Conservation (phyloP, 1,284 basidiomycete species). For the Malassezia equina region DNA sequence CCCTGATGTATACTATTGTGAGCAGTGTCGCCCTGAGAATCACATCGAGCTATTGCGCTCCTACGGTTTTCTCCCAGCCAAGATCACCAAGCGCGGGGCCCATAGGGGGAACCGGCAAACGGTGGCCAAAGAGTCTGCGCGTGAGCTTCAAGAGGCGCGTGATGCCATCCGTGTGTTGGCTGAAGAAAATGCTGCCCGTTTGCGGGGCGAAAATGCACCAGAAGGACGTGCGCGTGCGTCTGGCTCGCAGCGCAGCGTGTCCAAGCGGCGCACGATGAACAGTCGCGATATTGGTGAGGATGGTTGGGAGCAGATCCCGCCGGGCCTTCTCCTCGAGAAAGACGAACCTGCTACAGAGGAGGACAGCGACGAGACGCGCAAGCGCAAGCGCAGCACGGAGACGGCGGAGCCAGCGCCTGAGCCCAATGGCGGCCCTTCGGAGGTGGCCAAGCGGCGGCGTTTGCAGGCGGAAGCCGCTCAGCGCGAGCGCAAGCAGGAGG, state of each 20-base stretch:
- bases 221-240: not conserved
- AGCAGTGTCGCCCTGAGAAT: constrained; percentile 77
- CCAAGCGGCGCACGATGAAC: constrained; percentile 70
- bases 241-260: not conserved
- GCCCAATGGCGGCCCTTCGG: constrained; percentile 14
- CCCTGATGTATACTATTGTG: constrained; percentile 66
- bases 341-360: constrained; percentile 52
- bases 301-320: constrained; percentile 62
- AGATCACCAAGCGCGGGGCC: constrained; percentile 29
- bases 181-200: constrained; percentile 35
- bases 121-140: constrained; percentile 24
- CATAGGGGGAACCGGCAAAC: constrained; percentile 8
- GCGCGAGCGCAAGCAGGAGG: constrained; percentile 27
- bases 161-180: constrained; percentile 39
- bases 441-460: constrained; percentile 28
- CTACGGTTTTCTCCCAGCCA: constrained; percentile 32
- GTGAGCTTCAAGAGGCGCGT: constrained; percentile 42
- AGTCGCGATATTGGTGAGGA: constrained; percentile 88
- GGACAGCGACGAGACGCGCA: constrained; percentile 18
- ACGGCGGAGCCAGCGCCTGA: constrained; percentile 1
- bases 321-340: constrained; percentile 37
- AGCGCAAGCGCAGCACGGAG: constrained; percentile 16
- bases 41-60: constrained; percentile 52
- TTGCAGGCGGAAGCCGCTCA: constrained; percentile 18
- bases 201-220: constrained; percentile 18